Percentiles rank a stretch among this genome's conserved stretches.
Conservation (phyloP, 108 stramenopile species). For the Cylindrotheca fusiformis region DNA sequence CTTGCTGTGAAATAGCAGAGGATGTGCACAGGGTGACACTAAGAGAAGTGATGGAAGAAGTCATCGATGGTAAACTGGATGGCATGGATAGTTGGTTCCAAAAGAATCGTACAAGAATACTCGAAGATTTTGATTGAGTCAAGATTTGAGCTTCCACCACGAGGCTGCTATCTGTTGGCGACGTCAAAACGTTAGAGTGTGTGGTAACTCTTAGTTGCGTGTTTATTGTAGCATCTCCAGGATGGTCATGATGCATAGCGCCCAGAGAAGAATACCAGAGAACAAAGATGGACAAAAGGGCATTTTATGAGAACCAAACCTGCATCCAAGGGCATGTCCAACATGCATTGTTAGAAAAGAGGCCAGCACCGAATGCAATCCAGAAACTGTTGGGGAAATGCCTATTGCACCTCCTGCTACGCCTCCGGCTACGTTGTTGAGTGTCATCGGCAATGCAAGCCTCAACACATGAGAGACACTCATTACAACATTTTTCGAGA, state of each 20-base stretch:
- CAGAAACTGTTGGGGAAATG: conserved; percentile 22
- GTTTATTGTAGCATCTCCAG: too few relatives aligned
- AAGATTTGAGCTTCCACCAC: too few relatives aligned
- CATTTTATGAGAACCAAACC: not conserved
- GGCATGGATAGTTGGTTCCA: conserved; percentile 64
- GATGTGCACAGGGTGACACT: conserved; percentile 40
- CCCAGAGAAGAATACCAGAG: not conserved
- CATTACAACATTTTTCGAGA: not conserved
- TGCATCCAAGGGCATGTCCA: conserved; percentile 20
- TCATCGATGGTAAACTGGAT: conserved; percentile 41
- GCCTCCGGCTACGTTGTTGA: conserved; percentile 57
- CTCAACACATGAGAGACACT: conserved; percentile 6
- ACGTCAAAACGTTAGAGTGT: too few relatives aligned
- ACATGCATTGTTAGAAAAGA: conserved; percentile 30
- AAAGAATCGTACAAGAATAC: conserved; percentile 59
- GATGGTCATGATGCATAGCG: conserved; percentile 14
- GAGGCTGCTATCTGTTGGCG: too few relatives aligned
- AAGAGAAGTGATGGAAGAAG: conserved; percentile 41
- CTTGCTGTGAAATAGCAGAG: conserved; percentile 19
- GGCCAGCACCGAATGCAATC: conserved; percentile 23
- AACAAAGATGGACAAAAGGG: conserved; percentile 4
- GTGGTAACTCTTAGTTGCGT: too few relatives aligned
- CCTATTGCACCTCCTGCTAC: conserved; percentile 47
- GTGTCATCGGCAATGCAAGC: conserved; percentile 50
- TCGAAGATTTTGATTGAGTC: conserved; percentile 6